phyloP scores from a whole-genome alignment of 2,329 filamentous ascomycete genomes.

The Neonectria sp. region DNA sequence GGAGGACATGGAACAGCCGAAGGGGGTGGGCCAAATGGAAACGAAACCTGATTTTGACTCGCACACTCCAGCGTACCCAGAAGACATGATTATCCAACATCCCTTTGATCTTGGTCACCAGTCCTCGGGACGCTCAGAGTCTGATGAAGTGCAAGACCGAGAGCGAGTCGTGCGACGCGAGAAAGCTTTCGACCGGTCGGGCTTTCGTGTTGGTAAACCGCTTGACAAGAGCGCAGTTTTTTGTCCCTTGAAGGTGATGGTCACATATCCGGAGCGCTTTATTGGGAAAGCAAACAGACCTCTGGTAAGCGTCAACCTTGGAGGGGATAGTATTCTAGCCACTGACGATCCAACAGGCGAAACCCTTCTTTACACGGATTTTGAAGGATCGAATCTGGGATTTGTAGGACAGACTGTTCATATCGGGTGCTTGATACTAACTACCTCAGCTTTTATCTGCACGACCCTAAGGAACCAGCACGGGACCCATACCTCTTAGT shows the following conservation, averaged over 20 bases:
- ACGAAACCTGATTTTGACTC: neutral
- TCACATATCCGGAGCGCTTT: slow-evolving; percentile 72
- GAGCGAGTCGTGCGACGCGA: slow-evolving; percentile 25
- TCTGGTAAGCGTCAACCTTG: slow-evolving; percentile 55
- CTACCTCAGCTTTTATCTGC: slow-evolving; percentile 74
- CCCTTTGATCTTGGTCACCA: neutral
- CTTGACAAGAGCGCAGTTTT: slow-evolving; percentile 54
- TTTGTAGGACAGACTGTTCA: slow-evolving; percentile 69
- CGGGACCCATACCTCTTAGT: slow-evolving; percentile 76
- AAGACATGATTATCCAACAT: neutral
- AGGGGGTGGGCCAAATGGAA: neutral
- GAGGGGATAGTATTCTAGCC: neutral
- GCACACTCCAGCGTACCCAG: neutral
- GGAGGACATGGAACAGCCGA: slow-evolving; percentile 10
- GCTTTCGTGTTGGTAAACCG: slow-evolving; percentile 45
- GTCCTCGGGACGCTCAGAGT: slow-evolving; percentile 10
- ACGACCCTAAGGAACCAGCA: slow-evolving; percentile 64
- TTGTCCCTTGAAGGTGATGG: slow-evolving; percentile 67
- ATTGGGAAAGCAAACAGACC: slow-evolving; percentile 68
- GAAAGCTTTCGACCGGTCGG: slow-evolving; percentile 42
- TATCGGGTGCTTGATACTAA: slow-evolving; percentile 24
- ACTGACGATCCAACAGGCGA: slow-evolving; percentile 52
- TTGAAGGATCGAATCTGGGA: slow-evolving; percentile 79
- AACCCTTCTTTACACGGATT: slow-evolving; percentile 70
- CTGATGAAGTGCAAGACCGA: slow-evolving; percentile 19